Conservation (phyloP, 1,284 basidiomycete species). For the Inonotus hispidus region DNA sequence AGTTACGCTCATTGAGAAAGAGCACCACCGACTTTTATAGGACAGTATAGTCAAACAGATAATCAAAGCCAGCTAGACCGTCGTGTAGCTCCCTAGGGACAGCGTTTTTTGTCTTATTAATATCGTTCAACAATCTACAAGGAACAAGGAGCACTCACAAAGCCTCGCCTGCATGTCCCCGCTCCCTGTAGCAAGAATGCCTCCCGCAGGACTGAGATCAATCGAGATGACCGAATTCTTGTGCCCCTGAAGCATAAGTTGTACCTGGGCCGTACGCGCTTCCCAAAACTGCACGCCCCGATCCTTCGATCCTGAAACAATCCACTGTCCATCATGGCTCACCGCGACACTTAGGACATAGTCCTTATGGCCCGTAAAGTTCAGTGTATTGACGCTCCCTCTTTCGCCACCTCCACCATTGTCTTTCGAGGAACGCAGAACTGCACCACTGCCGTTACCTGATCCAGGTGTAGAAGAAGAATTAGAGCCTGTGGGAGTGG, state of each 20-base stretch:
- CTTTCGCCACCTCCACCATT: constrained; percentile 37
- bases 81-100: not conserved
- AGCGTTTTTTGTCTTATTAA: not conserved
- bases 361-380: constrained; percentile 84
- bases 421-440: constrained; percentile 19
- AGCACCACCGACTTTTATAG: too few relatives aligned
- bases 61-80: not conserved
- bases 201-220: constrained; percentile 71
- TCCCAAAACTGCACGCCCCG: constrained; percentile 90
- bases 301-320: constrained; percentile 89
- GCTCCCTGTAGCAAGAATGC: constrained; percentile 78
- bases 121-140: not conserved
- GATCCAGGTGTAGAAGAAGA: not conserved
- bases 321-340: constrained; percentile 81
- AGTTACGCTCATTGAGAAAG: not conserved
- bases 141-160: constrained; percentile 40
- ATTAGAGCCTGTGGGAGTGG: not conserved
- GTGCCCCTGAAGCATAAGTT: constrained; percentile 85
- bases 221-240: constrained; percentile 92
- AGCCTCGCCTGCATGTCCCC: constrained; percentile 83
- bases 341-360: constrained; percentile 79
- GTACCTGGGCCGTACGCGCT: constrained; percentile 63
- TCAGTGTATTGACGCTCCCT: constrained; percentile 59
- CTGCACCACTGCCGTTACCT: constrained; percentile 3
- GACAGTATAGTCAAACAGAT: not conserved